Conservation (phyloP, 2,329 filamentous ascomycete genomes). For the Thermothelomyces thermophilus region DNA sequence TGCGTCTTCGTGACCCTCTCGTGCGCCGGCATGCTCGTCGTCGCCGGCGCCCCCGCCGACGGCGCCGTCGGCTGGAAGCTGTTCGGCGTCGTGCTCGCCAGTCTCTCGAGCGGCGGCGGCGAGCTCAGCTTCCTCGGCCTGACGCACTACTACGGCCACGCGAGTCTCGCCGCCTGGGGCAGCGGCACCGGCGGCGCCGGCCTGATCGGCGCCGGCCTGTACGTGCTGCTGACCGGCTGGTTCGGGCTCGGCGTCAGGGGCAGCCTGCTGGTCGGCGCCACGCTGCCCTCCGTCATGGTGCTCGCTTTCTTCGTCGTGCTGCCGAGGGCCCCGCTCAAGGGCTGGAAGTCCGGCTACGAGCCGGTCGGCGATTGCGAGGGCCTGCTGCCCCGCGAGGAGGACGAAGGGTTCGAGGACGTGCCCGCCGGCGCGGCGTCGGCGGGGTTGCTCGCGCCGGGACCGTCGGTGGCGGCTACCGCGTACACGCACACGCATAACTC, state of each 20-base stretch:
- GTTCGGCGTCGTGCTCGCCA: constrained; percentile 75
- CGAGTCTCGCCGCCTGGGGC: constrained; percentile 84
- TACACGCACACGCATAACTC: constrained; percentile 23
- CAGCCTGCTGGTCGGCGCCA: constrained; percentile 71
- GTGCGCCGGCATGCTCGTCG: constrained; percentile 78
- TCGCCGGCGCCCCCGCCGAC: constrained; percentile 67
- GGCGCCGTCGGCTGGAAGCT: constrained; percentile 68
- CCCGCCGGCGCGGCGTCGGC: constrained; percentile 38
- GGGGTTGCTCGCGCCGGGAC: constrained; percentile 42
- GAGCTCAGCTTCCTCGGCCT: constrained; percentile 87
- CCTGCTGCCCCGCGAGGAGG: constrained; percentile 27
- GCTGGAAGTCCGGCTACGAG: constrained; percentile 33
- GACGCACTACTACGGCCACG: constrained; percentile 86
- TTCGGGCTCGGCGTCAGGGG: constrained; percentile 66
- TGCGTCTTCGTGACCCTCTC: constrained; percentile 69
- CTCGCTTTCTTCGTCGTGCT: constrained; percentile 78
- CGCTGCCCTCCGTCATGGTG: constrained; percentile 75
- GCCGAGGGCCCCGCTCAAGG: constrained; percentile 57
- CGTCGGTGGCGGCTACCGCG: constrained; percentile 35
- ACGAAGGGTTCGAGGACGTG: constrained; percentile 29
- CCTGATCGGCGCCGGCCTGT: constrained; percentile 77
- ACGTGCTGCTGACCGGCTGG: constrained; percentile 78
- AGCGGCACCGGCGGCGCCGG: constrained; percentile 88
- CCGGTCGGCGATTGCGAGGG: constrained; percentile 30
- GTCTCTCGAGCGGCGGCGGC: constrained; percentile 69